These are phyloP conservation scores for Hirsutella minnesotensis DNA, from an alignment of 2,329 filamentous ascomycete genomes.

Conservation along the genomic window DNA sequence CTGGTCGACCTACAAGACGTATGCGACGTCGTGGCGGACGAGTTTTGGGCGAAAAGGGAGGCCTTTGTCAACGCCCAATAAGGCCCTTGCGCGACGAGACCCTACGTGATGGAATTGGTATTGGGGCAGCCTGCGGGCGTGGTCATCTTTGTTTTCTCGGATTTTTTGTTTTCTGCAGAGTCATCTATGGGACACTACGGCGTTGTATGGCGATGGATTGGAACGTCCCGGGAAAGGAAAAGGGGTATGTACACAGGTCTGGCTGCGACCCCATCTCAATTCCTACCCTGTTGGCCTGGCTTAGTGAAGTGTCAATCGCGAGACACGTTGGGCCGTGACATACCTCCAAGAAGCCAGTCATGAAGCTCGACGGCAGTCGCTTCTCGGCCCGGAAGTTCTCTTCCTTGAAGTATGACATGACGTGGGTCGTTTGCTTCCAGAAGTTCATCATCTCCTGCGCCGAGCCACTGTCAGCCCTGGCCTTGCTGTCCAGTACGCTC, in stretches of 20 bases:
- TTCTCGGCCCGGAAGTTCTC: conserved; percentile 68
- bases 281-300: conserved; percentile 34
- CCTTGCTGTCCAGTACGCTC: background rate
- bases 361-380: conserved; percentile 78
- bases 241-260: conserved; percentile 17
- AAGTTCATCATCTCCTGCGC: conserved; percentile 95
- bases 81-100: conserved; percentile 19
- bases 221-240: background rate
- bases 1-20: conserved; percentile 79
- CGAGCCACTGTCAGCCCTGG: background rate
- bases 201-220: background rate
- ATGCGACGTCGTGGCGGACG: conserved; percentile 87
- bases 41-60: conserved; percentile 55
- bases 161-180: background rate
- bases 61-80: conserved; percentile 22
- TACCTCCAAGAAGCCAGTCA: conserved; percentile 91
- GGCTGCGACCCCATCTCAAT: conserved; percentile 28
- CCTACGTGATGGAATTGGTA: conserved; percentile 17
- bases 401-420: conserved; percentile 92
- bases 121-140: background rate
- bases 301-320: background rate
- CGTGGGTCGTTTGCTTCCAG: conserved; percentile 93
- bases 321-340: conserved; percentile 15
- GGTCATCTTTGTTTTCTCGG: background rate
- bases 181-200: background rate